Base-by-base conservation (phyloP, 306 rosid genomes). In the Boehmeria nivea region DNA sequence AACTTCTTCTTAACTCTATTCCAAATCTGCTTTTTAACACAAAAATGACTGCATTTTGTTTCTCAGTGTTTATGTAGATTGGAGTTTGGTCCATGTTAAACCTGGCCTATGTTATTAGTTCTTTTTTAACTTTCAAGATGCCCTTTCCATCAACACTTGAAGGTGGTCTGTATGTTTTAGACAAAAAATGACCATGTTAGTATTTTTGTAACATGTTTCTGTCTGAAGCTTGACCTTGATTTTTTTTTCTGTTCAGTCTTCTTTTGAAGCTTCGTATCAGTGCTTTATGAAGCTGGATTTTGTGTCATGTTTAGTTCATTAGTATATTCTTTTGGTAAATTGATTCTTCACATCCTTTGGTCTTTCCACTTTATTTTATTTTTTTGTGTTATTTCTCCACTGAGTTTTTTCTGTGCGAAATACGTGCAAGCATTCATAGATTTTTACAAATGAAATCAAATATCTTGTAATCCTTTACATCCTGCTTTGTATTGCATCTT, bases 61-160 rank as follows among this genome's bases (percentile, higher is more conserved):
- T 59, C 61, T 68, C 53, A 21, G 27, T 50, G 25, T 68, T 39
- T 26, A 44, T 40, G 26, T 15, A 8, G 43, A 7, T 68, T 31
- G 9, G 18, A 42, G 52, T 23, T 40, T 36, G 22, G 16, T 27
- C 39, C 19, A 0, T 5, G 48, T 58, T 49, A 40, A 38, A 12
- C 44, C 40, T 27, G 45, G 18, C 23, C 17, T 25, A 12, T 43
- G 4, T 55, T 60, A 38, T 23, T 54, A 26, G 13, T 9, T 51
- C 7, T 52, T n/a, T 27, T 51, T 45, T 21, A 49, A 34, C 40
- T 9, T 45, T 36, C 10, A 10, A 14, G 20, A 22, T 22, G 24
- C 22, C n/a, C 39, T 25, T 37, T 16, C 25, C 56, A 62, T 43
- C 23, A 15, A 15, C 22, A 25, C 57, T 12, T 33, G 26, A 3